phyloP scores from a whole-genome alignment of 495 filamentous ascomycete genomes.

The Symbiotaphrina buchneri region DNA sequence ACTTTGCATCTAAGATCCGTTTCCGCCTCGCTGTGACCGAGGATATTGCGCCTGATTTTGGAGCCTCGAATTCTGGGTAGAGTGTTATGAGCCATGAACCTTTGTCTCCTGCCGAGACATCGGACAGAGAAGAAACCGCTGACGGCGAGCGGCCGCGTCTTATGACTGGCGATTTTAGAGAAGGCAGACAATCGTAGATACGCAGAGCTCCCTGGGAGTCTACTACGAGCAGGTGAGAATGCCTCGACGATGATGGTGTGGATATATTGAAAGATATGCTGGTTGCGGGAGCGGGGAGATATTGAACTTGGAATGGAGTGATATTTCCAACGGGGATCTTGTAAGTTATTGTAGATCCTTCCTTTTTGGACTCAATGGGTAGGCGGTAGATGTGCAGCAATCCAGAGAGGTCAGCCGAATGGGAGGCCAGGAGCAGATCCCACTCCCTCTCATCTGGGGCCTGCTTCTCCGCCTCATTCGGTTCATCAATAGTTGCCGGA shows the following conservation, averaged over 20 bases:
- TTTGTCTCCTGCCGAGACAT: conserved; percentile 20
- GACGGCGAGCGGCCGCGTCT: background rate
- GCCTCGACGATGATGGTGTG: conserved; percentile 27
- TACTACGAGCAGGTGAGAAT: conserved; percentile 40
- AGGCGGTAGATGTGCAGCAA: conserved; percentile 31
- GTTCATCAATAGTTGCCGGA: conserved; percentile 9
- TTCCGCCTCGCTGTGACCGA: conserved; percentile 26
- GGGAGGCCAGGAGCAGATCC: conserved; percentile 34
- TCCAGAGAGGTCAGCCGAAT: conserved; percentile 45
- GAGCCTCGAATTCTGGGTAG: conserved; percentile 37
- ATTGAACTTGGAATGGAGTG: conserved; percentile 36
- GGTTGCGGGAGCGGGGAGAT: conserved; percentile 38
- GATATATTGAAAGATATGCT: conserved; percentile 55
- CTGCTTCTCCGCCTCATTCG: conserved; percentile 8
- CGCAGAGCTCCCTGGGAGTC: conserved; percentile 46
- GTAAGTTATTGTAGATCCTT: conserved; percentile 12
- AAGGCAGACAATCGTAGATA: conserved; percentile 26
- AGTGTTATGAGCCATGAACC: conserved; percentile 48
- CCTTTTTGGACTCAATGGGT: conserved; percentile 12
- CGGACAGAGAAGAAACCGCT: conserved; percentile 7
- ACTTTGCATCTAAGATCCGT: conserved; percentile 56
- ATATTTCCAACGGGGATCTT: conserved; percentile 19
- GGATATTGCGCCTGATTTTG: conserved; percentile 1
- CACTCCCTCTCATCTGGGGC: conserved; percentile 14
- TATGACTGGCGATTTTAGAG: too few relatives aligned